A percentile compares a stretch with the other conserved stretches of the same genome.
Evolutionary conservation across 352 stramenopile species (phyloP).

Genomic region (Phytophthora cactorum): DNA sequence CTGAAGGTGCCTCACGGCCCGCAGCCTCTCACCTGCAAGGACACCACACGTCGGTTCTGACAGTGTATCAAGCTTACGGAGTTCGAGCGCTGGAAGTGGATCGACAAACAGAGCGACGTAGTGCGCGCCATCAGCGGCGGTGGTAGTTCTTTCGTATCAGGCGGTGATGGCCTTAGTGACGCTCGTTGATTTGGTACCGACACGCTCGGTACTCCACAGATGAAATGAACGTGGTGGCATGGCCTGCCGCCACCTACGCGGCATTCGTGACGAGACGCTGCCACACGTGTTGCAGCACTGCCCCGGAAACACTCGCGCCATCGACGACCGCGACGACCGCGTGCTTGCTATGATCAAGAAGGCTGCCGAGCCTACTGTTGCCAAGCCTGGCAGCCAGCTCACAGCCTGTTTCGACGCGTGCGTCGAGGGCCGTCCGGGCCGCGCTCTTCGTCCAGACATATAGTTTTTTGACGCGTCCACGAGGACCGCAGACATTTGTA

Average conservation of each 20-base stretch:
- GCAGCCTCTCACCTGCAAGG: not conserved
- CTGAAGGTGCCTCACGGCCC: conserved; percentile 7
- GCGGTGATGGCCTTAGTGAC: not conserved
- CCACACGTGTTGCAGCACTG: not conserved
- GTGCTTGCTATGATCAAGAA: not conserved
- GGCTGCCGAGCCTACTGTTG: not conserved
- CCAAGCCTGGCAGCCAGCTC: not conserved
- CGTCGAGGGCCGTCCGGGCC: not conserved
- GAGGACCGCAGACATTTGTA: not conserved
- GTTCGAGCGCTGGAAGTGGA: not conserved
- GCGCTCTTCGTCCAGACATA: not conserved
- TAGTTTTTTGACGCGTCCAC: not conserved
- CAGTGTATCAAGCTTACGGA: conserved; percentile 1
- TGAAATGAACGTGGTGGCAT: not conserved
- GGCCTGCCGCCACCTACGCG: not conserved
- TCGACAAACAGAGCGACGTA: not conserved
- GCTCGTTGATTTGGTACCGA: not conserved
- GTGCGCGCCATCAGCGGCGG: not conserved
- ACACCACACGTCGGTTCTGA: conserved; percentile 4
- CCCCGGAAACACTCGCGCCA: not conserved
- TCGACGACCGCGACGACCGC: not conserved
- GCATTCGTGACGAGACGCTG: not conserved
- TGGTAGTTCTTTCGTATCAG: not conserved
- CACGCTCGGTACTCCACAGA: not conserved
- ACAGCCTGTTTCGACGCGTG: not conserved